Conservation (phyloP, 1,139 yeast genomes). For the Hemisphaericaspora lyxosophila region DNA sequence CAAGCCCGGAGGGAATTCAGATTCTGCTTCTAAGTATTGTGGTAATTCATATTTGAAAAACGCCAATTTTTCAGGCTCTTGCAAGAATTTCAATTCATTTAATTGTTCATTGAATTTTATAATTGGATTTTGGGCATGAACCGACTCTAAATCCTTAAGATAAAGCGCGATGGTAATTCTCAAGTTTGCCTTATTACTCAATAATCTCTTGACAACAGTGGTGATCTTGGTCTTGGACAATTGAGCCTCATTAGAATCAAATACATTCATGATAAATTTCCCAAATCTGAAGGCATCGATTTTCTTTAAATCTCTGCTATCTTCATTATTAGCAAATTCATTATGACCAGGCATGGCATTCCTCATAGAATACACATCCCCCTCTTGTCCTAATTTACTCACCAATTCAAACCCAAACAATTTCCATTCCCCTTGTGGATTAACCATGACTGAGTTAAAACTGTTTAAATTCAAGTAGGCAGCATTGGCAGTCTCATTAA, state of each 20-base stretch:
- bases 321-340: slow-evolving; percentile 44
- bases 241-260: slow-evolving; percentile 27
- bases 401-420: slow-evolving; percentile 80
- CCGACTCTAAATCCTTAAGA: slow-evolving; percentile 40
- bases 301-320: slow-evolving; percentile 45
- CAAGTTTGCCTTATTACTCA: slow-evolving; percentile 21
- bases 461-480: slow-evolving; percentile 63
- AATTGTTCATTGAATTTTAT: slow-evolving; percentile 50
- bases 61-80: slow-evolving; percentile 50
- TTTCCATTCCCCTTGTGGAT: slow-evolving; percentile 75
- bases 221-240: slow-evolving; percentile 10
- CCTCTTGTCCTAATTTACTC: slow-evolving; percentile 30
- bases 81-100: slow-evolving; percentile 52
- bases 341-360: slow-evolving; percentile 21
- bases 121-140: slow-evolving; percentile 43
- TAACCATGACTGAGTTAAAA: slow-evolving; percentile 60
- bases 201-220: slow-evolving; percentile 9
- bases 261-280: slow-evolving; percentile 46
- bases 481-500: slow-evolving; percentile 63
- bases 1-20: slow-evolving; percentile 56
- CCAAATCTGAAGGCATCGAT: slow-evolving; percentile 70
- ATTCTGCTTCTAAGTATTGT: slow-evolving; percentile 22
- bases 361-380: slow-evolving; percentile 6
- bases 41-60: slow-evolving; percentile 50
- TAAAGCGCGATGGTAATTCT: slow-evolving; percentile 54